phyloP scores from a whole-genome alignment of 164 flowering plant genomes.

The Sedum album region DNA sequence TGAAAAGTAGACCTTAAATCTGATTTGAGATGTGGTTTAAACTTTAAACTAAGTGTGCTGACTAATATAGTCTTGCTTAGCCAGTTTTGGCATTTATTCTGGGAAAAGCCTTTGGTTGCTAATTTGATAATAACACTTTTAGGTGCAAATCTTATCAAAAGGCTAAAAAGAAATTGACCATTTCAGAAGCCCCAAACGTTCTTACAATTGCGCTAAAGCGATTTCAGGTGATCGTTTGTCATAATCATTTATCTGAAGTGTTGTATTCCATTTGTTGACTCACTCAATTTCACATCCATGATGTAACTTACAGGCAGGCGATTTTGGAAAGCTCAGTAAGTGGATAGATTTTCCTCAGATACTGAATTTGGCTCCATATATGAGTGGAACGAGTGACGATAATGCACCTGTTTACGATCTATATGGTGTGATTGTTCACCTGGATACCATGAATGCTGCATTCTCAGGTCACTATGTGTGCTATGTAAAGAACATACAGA shows the following conservation, averaged over 20 bases:
- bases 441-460: no score
- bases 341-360: conserved; percentile 64
- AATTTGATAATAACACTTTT: conserved; percentile 5
- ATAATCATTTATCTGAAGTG: not conserved
- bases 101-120: not conserved
- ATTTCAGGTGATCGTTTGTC: conserved; percentile 54
- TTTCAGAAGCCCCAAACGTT: conserved; percentile 85
- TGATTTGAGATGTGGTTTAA: no score
- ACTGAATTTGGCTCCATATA: conserved; percentile 66
- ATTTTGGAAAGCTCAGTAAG: conserved; percentile 90
- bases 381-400: conserved; percentile 60
- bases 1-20: no score
- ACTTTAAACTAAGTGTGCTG: no score
- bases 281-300: conserved; percentile 4
- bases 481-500: no score
- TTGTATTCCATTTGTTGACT: not conserved
- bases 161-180: no score
- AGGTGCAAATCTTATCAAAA: conserved; percentile 95
- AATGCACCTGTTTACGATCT: conserved; percentile 67
- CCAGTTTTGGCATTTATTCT: no score
- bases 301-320: conserved; percentile 58
- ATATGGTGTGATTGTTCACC: conserved; percentile 87
- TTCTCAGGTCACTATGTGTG: no score
- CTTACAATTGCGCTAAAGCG: conserved; percentile 89
- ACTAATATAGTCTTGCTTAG: no score